Base-by-base conservation (phyloP, 176 grass and related monocot genomes). In the Phyllostachys edulis region DNA sequence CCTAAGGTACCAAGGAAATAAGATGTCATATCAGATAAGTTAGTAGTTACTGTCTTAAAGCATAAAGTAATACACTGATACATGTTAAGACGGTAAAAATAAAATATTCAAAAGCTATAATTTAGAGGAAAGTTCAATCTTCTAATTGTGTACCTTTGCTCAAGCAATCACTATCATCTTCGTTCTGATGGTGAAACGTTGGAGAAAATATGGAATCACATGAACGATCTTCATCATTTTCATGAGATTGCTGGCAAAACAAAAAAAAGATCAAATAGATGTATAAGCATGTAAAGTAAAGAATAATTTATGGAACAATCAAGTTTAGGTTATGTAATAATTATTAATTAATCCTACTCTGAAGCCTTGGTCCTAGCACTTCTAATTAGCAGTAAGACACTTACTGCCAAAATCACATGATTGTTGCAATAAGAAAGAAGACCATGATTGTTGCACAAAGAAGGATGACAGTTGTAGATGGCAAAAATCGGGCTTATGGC, bases 191-290 rank as follows among this genome's bases (percentile, higher is more conserved):
- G 75, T 98, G 96, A 21, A 94, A 98, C 20, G 85, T 63, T 75
- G 93, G 96, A 66, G 96, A 98, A 78, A 95, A 98, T 88, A 98
- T 92, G 63, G 86, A 78, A 61, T 90, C 80, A 1, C 67, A 79
- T 12, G 87, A 64, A 73, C 76, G 66, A n/a, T 91, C 84, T 15
- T 78, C 86, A 55, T 14, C 62, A 73, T 51, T 68, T 7, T 76
- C 80, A 29, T 92, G 68, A 82, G 91, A 87, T 17, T 81, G 86
- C 91, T 95, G 77, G 68, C 1, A 15, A 18, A 66, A 34, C 29
- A 34, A 34, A 34, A 63, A 88, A 63, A 54, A 67, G 17, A 38
- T 16, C 62, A 83, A 80, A 51, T 39, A 24, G 46, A 78, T 44
- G 17, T 64, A 69, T 66, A 57, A 29, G 38, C 27, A 57, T 71